Conservation (phyloP, 2,329 filamentous ascomycete genomes). For the Ophiostoma sp. region DNA sequence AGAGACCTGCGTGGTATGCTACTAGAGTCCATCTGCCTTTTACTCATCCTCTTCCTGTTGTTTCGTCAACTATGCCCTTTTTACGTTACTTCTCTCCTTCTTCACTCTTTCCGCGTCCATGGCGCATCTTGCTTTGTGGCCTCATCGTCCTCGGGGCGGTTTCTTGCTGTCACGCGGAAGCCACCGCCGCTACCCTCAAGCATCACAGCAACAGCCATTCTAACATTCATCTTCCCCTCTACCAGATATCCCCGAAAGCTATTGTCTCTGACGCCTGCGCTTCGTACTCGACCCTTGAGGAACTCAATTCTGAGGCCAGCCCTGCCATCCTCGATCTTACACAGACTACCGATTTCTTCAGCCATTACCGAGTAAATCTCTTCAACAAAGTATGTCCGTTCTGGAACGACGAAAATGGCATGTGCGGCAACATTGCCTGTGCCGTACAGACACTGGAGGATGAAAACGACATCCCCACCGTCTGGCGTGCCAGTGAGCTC, state of each 20-base stretch:
- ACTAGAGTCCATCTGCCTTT: slow-evolving; percentile 24
- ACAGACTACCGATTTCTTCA: slow-evolving; percentile 90
- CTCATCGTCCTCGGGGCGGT: not conserved
- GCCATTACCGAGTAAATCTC: slow-evolving; percentile 90
- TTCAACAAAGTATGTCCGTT: slow-evolving; percentile 95
- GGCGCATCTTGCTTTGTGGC: not conserved
- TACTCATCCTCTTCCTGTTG: slow-evolving; percentile 21
- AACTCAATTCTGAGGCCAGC: slow-evolving; percentile 70
- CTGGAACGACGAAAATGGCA: slow-evolving; percentile 86
- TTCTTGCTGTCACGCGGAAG: slow-evolving; percentile 16
- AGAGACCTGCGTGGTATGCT: slow-evolving; percentile 47
- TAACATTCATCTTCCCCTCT: slow-evolving; percentile 18
- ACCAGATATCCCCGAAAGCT: slow-evolving; percentile 77
- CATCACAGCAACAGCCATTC: slow-evolving; percentile 11
- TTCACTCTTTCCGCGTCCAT: slow-evolving; percentile 23
- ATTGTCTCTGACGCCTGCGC: slow-evolving; percentile 93
- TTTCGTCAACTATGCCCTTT: slow-evolving; percentile 5
- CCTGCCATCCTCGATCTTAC: slow-evolving; percentile 77
- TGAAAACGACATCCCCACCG: slow-evolving; percentile 84
- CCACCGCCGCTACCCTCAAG: slow-evolving; percentile 16
- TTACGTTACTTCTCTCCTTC: slow-evolving; percentile 20
- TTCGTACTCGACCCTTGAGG: slow-evolving; percentile 85
- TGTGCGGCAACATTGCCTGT: slow-evolving; percentile 96
- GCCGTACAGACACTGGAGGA: slow-evolving; percentile 92
- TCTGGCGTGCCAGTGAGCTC: slow-evolving; percentile 88